phyloP scores from a whole-genome alignment of 2,329 filamentous ascomycete genomes.

The Talaromyces sp. region DNA sequence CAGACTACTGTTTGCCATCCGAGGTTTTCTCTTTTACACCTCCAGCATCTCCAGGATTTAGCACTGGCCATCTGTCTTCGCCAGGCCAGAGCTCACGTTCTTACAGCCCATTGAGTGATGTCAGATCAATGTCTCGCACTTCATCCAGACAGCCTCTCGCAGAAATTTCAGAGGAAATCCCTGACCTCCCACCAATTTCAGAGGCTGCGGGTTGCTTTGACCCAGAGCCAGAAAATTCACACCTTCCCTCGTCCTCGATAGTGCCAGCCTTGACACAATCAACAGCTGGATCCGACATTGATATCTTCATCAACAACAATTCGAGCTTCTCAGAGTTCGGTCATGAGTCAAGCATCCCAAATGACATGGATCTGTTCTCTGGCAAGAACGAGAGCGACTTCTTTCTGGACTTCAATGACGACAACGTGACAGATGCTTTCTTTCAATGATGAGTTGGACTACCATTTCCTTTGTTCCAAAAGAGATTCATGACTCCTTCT shows the following conservation, averaged over 20 bases:
- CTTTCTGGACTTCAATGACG: conserved; percentile 38
- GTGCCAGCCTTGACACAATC: conserved; percentile 35
- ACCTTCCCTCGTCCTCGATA: conserved; percentile 33
- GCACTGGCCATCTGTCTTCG: conserved; percentile 37
- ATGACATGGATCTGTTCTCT: conserved; percentile 32
- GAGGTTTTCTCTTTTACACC: conserved; percentile 47
- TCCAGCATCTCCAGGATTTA: conserved; percentile 44
- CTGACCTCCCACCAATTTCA: conserved; percentile 27
- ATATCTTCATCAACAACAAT: conserved; percentile 40
- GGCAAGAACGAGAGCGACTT: conserved; percentile 36
- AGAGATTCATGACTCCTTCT: neutral
- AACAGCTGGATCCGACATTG: conserved; percentile 36
- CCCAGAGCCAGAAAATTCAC: conserved; percentile 25
- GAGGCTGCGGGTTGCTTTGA: conserved; percentile 30
- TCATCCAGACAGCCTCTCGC: conserved; percentile 30
- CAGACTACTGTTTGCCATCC: conserved; percentile 36
- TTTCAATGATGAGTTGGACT: conserved; percentile 12
- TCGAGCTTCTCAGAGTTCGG: conserved; percentile 36
- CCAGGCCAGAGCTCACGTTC: conserved; percentile 35
- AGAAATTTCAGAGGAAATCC: conserved; percentile 31
- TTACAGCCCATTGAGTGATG: conserved; percentile 38
- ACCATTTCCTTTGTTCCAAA: conserved; percentile 7
- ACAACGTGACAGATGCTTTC: conserved; percentile 20
- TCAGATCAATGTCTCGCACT: conserved; percentile 36
- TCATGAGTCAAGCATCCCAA: conserved; percentile 30